These are phyloP conservation scores for Metschnikowia amazonensis DNA, from an alignment of 805 yeast species.

Conservation along the genomic window DNA sequence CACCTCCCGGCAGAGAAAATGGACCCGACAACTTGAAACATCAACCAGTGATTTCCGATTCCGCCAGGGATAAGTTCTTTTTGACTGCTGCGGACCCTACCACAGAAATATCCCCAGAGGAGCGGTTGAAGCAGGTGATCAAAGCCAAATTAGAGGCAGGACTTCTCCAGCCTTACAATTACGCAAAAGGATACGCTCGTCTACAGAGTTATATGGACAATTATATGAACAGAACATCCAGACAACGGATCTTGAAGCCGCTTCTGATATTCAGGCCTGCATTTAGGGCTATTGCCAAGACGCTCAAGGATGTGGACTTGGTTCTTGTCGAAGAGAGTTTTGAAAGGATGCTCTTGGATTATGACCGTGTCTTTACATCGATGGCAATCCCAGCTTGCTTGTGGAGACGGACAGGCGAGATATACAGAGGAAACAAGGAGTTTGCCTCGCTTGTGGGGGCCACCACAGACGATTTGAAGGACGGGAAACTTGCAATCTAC, in stretches of 20 bases:
- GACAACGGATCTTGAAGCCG: conserved; percentile 83
- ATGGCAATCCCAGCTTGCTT: conserved; percentile 98
- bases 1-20: neutral
- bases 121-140: conserved; percentile 85
- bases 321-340: conserved; percentile 91
- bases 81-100: conserved; percentile 97
- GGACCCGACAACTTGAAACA: conserved; percentile 12
- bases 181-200: conserved; percentile 89
- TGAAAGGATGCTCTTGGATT: conserved; percentile 88
- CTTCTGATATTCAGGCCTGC: conserved; percentile 85
- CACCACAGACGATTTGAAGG: conserved; percentile 82
- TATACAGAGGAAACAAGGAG: conserved; percentile 91
- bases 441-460: conserved; percentile 92
- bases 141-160: conserved; percentile 95
- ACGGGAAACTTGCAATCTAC: conserved; percentile 87
- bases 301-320: conserved; percentile 85
- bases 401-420: conserved; percentile 97
- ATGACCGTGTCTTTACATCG: conserved; percentile 91
- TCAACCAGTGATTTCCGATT: conserved; percentile 54
- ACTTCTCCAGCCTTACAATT: conserved; percentile 83
- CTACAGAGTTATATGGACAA: conserved; percentile 88
- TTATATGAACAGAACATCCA: conserved; percentile 78
- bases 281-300: conserved; percentile 85
- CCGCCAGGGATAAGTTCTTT: conserved; percentile 90
- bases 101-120: conserved; percentile 90